Evolutionary conservation across 2,329 filamentous ascomycete species (phyloP), one percentile per base, ranked within the genome.

Genomic region (Xylariaceae sp.): DNA sequence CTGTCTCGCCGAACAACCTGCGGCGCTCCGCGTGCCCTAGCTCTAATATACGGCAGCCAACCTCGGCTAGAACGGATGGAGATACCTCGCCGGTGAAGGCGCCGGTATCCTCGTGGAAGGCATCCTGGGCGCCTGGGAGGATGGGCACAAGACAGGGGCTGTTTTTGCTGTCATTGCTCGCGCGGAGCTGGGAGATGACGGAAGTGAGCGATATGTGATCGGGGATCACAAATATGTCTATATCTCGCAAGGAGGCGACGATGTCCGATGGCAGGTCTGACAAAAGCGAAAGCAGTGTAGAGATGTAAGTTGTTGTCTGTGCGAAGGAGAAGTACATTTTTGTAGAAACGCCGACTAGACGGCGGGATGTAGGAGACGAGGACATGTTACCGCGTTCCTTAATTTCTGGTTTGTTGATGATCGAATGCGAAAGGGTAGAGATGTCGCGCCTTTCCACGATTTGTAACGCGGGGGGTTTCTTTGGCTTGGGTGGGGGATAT

Each of bases 21-120:
- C 88, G 77, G 5, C 89, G 80, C 71, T 95, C 90, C 1, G 89
- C 89, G 67, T 95, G 90, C 1, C 88, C 88, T 5, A 95, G 75
- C 66, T 92, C 88, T 9, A 94, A 85, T 46, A 95, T 80, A 16
- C 75, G 77, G 47, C 84, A 87, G 39, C 88, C 88, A 0, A 87
- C 77, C 53, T 87, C 81, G 47, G 76, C 73, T 21, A 95, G 76
- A 1, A 85, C 81, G 4, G 79, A 68, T 0, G 89, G 85, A 5
- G 87, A 90, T 30, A 92, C 80, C 64, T 90, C 87, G 51, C 89
- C 89, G 0, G 89, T 95, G 68, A 82, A 91, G 1, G 89, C 81
- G 54, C 90, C 89, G 42, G 72, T 70, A 63, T 87, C 80, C 59
- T 89, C 83, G 75, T 79, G 82, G 71, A 84, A 85, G 59, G 81